phyloP scores from a whole-genome alignment of 768 basidiomycete genomes.

The Pleurotus cornucopiae region DNA sequence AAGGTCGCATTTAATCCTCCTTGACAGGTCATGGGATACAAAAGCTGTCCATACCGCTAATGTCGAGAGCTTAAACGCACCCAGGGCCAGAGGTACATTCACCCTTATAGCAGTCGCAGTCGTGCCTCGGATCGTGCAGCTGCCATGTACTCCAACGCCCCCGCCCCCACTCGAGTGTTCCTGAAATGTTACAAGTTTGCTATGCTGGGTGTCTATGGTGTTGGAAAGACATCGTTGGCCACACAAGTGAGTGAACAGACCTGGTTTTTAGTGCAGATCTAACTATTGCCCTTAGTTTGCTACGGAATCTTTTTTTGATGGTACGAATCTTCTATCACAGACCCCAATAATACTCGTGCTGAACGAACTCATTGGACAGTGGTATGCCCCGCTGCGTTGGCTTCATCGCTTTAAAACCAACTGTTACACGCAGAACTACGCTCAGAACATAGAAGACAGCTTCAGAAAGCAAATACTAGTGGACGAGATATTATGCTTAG shows the following conservation, averaged over 20 bases:
- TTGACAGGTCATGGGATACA: conserved; percentile 8
- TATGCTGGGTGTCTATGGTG: conserved; percentile 21
- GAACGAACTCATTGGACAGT: background rate
- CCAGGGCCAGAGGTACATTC: conserved; percentile 2
- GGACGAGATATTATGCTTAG: conserved; percentile 1
- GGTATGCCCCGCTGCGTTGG: background rate
- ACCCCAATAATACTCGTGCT: background rate
- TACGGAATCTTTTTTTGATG: background rate
- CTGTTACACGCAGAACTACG: background rate
- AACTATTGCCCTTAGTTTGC: background rate
- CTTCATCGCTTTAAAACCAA: too few relatives aligned
- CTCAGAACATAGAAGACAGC: conserved; percentile 4
- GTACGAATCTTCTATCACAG: background rate
- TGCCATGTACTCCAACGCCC: background rate
- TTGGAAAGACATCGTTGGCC: conserved; percentile 26
- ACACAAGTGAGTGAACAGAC: conserved; percentile 16
- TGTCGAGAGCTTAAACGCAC: conserved; percentile 3
- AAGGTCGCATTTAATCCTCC: conserved; percentile 5
- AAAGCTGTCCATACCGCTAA: background rate
- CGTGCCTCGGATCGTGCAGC: background rate
- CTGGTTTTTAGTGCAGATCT: background rate
- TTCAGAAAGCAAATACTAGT: conserved; percentile 5
- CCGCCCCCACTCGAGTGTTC: background rate
- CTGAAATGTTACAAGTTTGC: conserved; percentile 19
- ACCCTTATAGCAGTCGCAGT: background rate